Conservation (phyloP, 148 eudicot genomes). For the Amaranthus cruentus region DNA sequence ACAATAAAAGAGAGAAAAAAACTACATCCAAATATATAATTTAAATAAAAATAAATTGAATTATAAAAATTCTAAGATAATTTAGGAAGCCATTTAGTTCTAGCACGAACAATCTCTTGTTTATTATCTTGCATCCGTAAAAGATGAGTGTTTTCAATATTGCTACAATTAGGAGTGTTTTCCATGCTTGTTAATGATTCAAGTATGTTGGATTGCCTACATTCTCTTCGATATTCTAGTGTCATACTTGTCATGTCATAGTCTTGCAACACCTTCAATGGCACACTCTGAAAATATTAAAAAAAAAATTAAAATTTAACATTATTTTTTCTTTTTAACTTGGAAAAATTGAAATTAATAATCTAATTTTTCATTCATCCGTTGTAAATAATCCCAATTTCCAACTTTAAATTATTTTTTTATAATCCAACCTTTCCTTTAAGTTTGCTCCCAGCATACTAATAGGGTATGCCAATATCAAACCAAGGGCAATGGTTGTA, state of each 20-base stretch:
- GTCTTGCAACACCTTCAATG: slow-evolving; percentile 51
- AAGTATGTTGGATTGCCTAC: slow-evolving; percentile 58
- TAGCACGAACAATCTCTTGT: slow-evolving; percentile 71
- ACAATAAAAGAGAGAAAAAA: too few species aligned
- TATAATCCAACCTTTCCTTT: too few species aligned
- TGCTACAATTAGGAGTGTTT: background rate
- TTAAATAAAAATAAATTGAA: background rate
- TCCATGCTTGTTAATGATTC: slow-evolving; percentile 56
- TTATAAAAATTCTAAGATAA: background rate
- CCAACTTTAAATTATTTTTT: too few species aligned
- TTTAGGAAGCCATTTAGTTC: slow-evolving; percentile 58
- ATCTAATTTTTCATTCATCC: too few species aligned
- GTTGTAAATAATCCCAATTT: too few species aligned
- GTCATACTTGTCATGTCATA: slow-evolving; percentile 65
- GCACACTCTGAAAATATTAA: slow-evolving; percentile 57
- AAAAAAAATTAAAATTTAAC: background rate
- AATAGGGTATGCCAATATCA: too few species aligned
- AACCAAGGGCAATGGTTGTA: too few species aligned
- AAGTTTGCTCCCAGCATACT: too few species aligned
- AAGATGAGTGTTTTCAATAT: slow-evolving; percentile 55
- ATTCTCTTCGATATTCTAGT: slow-evolving; percentile 75
- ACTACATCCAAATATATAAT: background rate
- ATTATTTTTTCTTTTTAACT: too few species aligned
- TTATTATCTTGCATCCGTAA: slow-evolving; percentile 64
- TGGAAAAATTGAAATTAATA: too few species aligned